phyloP scores from a whole-genome alignment of 345 rosid species.

The Eutrema heterophyllum region DNA sequence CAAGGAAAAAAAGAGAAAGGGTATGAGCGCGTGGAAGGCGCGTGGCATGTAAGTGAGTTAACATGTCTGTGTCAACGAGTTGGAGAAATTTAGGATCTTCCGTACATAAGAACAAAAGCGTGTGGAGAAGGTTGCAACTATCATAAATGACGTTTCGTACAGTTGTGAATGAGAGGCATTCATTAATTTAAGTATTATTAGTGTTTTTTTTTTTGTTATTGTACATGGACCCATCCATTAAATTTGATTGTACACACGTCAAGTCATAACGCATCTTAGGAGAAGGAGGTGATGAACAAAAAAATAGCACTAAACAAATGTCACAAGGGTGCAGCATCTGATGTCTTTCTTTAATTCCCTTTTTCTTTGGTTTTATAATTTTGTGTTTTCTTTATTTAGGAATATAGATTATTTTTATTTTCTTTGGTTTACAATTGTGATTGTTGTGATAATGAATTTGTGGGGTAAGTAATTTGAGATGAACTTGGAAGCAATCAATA shows the following conservation, averaged over 20 bases:
- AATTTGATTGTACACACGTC: slow-evolving; percentile 22
- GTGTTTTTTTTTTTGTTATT: background rate
- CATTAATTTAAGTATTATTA: background rate
- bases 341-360: slow-evolving; percentile 24
- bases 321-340: slow-evolving; percentile 24
- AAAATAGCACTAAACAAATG: slow-evolving; percentile 18
- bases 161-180: slow-evolving; percentile 11
- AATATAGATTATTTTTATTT: background rate
- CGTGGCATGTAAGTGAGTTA: background rate
- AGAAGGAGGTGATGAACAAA: slow-evolving; percentile 15
- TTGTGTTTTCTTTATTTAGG: background rate
- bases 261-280: slow-evolving; percentile 20
- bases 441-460: slow-evolving; percentile 6
- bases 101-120: slow-evolving; percentile 32
- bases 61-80: slow-evolving; percentile 15
- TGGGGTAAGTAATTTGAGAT: background rate
- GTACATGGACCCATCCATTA: slow-evolving; percentile 23
- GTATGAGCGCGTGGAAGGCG: background rate
- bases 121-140: slow-evolving; percentile 25
- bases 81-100: slow-evolving; percentile 11
- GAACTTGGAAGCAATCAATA: slow-evolving; percentile 3
- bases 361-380: background rate
- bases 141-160: slow-evolving; percentile 21
- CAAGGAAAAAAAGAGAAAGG: background rate
- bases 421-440: background rate